Base-by-base conservation (phyloP, 2,329 filamentous ascomycete genomes). In the Thielaviopsis musarum region DNA sequence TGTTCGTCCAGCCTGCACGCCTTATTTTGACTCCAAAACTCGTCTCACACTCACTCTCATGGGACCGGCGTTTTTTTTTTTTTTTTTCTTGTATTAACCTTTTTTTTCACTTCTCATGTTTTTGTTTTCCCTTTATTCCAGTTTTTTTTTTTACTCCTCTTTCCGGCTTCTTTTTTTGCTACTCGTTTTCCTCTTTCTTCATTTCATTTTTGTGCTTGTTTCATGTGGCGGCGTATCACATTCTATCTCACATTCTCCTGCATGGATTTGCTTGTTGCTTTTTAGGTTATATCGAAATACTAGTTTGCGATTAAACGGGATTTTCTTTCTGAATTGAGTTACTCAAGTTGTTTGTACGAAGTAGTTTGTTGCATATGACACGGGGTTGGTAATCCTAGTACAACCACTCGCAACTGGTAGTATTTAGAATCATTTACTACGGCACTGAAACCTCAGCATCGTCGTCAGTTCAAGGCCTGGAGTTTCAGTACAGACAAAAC, bases 11-110 rank as follows among this genome's bases (percentile, higher is more conserved):
- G 30, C 38, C 13, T 45, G 5, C 1, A n/a, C 5, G 2, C 17
- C 5, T n/a, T 15, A 17, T 45, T 45, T n/a, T 45, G 38, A n/a
- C 13, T 10, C 2, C 13, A 17, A 41, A 15, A n/a, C 38, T 17
- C 15, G 13, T n/a, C 55, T 34, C 49, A 52, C 52, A 58, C 56
- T 61, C 55, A 51, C 51, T 61, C 54, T 58, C 59, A 61, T 55
- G 41, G 55, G 59, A 61, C 24, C 54, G 55, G 59, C 59, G 59
- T 61, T 61, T 57, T 54, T n/a, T 49, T 26, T 55, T 45, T 12
- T 55, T 56, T 56, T 56, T 56, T 56, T 38, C 17, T 45, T 12
- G 17, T 26, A 45, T 24, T 22, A 24, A 17, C 13, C 24, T 54
- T 22, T 38, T 54, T 7, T 21, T 34, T 22, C 10, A 12, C 28